phyloP scores from a whole-genome alignment of 164 flowering plant species.

The Annona cherimola region DNA sequence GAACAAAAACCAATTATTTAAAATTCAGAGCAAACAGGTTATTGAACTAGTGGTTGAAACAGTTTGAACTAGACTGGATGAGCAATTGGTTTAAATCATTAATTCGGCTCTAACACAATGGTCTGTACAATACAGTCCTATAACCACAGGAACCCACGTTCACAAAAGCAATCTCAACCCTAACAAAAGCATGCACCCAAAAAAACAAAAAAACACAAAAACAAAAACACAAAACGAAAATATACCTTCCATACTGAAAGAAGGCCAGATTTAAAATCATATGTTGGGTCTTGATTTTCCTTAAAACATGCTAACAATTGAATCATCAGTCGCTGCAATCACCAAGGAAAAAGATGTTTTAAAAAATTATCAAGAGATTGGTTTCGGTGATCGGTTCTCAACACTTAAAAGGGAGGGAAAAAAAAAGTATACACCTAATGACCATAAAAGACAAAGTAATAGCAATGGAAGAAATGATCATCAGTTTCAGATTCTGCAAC shows the following conservation, averaged over 20 bases:
- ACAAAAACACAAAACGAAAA: not conserved
- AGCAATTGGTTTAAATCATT: too few species aligned
- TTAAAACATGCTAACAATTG: slow-evolving; percentile 28
- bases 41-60: too few species aligned
- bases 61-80: too few species aligned
- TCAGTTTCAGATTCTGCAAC: not conserved
- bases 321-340: slow-evolving; percentile 56
- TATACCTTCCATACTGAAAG: slow-evolving; percentile 59
- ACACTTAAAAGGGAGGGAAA: too few species aligned
- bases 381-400: too few species aligned
- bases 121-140: too few species aligned
- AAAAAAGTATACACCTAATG: not conserved
- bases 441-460: not conserved
- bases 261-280: slow-evolving; percentile 16
- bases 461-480: not conserved
- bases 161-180: not conserved
- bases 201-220: too few species aligned
- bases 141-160: too few species aligned
- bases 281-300: slow-evolving; percentile 16
- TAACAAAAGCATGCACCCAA: not conserved
- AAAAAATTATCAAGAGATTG: too few species aligned
- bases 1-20: too few species aligned
- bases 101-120: too few species aligned
- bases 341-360: slow-evolving; percentile 8
- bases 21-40: too few species aligned